A percentile compares a stretch with the other conserved stretches of the same genome.
phyloP scores from a whole-genome alignment of 2,329 filamentous ascomycete genomes.

The Thelonectria olida region DNA sequence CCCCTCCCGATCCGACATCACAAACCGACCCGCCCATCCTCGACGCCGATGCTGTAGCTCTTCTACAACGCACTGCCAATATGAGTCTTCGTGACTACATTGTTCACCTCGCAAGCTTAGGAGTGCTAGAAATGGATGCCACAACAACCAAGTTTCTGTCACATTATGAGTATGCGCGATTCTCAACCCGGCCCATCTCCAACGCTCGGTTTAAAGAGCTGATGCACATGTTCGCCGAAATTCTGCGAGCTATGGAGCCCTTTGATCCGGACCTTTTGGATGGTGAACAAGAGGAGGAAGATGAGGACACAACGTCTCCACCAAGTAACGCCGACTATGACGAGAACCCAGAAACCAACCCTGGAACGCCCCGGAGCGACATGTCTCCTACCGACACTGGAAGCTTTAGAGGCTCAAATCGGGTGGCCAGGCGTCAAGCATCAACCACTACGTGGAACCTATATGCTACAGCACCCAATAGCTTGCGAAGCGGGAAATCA shows the following conservation, averaged over 20 bases:
- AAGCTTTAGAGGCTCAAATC: conserved; percentile 46
- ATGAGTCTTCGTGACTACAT: conserved; percentile 87
- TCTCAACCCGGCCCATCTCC: conserved; percentile 75
- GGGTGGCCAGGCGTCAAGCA: conserved; percentile 48
- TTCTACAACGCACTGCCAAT: conserved; percentile 74
- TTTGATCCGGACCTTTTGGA: conserved; percentile 64
- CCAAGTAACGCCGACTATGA: conserved; percentile 58
- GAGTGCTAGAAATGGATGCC: conserved; percentile 61
- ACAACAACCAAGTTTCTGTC: conserved; percentile 72
- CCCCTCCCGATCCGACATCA: conserved; percentile 63
- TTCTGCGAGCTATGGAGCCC: conserved; percentile 79
- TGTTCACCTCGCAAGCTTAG: conserved; percentile 72
- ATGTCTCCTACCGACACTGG: conserved; percentile 40
- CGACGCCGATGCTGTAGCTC: conserved; percentile 72
- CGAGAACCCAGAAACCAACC: conserved; percentile 53
- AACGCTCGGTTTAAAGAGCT: conserved; percentile 78
- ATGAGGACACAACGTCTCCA: conserved; percentile 36
- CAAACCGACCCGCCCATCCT: conserved; percentile 56
- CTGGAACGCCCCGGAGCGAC: conserved; percentile 50
- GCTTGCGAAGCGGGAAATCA: conserved; percentile 55
- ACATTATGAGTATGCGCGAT: conserved; percentile 85
- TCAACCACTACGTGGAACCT: conserved; percentile 55
- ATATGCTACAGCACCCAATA: conserved; percentile 64
- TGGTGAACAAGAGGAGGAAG: conserved; percentile 38
- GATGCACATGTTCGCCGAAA: conserved; percentile 85